Conservation (phyloP, 768 basidiomycete species). For the Ramaria sp. region DNA sequence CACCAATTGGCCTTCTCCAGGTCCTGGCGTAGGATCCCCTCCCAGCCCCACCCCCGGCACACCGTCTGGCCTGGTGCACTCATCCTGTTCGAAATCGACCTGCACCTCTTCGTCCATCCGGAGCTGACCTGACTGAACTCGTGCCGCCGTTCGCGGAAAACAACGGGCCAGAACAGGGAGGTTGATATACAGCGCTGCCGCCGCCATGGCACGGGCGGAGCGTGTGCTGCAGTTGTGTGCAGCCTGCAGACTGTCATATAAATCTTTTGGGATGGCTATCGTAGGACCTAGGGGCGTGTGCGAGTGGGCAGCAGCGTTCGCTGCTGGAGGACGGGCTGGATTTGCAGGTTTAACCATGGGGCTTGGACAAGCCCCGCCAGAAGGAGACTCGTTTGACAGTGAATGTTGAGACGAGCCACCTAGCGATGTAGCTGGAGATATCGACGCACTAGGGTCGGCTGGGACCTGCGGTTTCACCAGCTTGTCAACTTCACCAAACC, state of each 20-base stretch:
- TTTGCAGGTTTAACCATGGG: conserved; percentile 18
- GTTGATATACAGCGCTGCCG: conserved; percentile 45
- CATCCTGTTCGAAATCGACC: conserved; percentile 76
- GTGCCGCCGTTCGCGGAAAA: conserved; percentile 67
- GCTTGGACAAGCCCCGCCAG: conserved; percentile 60
- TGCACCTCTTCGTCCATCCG: conserved; percentile 61
- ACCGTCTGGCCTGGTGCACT: conserved; percentile 17
- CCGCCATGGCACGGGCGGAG: conserved; percentile 22
- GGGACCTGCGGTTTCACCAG: conserved; percentile 12
- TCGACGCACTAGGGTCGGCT: conserved; percentile 7
- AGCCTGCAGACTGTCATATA: conserved; percentile 27
- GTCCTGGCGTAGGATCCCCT: not conserved
- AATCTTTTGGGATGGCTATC: conserved; percentile 33
- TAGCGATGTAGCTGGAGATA: conserved; percentile 9
- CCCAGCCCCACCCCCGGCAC: not conserved
- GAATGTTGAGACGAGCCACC: conserved; percentile 11
- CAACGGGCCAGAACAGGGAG: conserved; percentile 57
- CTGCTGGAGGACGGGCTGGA: not conserved
- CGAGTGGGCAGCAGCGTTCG: conserved; percentile 7
- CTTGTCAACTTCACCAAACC: conserved; percentile 3
- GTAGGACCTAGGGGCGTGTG: conserved; percentile 31
- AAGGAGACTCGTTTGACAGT: conserved; percentile 10
- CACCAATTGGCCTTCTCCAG: conserved; percentile 52
- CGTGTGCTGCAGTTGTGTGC: conserved; percentile 23
- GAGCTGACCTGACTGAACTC: conserved; percentile 58